phyloP scores from a whole-genome alignment of 768 basidiomycete species.

The Lanmaoa pseudosensibilis region DNA sequence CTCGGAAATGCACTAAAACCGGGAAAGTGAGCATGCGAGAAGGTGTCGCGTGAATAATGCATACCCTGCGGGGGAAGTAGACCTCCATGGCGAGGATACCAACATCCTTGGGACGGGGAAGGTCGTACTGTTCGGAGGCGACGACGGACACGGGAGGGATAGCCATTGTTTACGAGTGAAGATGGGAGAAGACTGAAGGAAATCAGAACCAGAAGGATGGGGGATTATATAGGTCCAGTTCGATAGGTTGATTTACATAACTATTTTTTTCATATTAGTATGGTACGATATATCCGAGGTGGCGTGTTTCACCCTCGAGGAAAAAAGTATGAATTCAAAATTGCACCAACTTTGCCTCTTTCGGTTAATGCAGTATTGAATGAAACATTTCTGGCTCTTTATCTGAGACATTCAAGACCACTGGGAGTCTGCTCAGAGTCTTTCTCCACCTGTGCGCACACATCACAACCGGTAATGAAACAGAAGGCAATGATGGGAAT shows the following conservation, averaged over 20 bases:
- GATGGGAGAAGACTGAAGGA: not conserved
- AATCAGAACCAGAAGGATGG: not conserved
- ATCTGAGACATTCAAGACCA: conserved; percentile 6
- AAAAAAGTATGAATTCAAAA: not conserved
- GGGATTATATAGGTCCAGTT: conserved; percentile 24
- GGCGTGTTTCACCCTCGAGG: conserved; percentile 30
- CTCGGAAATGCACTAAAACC: conserved; percentile 85
- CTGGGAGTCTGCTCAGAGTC: no score
- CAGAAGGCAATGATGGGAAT: not conserved
- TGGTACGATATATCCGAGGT: conserved; percentile 31
- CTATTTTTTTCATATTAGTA: conserved; percentile 15
- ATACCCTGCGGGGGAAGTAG: conserved; percentile 90
- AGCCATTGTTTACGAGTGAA: conserved; percentile 20
- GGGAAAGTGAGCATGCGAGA: conserved; percentile 5
- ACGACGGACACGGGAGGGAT: conserved; percentile 16
- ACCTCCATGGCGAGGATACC: conserved; percentile 92
- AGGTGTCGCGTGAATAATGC: conserved; percentile 32
- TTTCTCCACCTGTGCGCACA: no score
- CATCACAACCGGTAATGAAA: no score
- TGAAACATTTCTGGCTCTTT: not conserved
- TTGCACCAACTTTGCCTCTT: not conserved
- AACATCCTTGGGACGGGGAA: conserved; percentile 81
- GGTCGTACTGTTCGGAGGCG: conserved; percentile 13
- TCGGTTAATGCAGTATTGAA: not conserved
- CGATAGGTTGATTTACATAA: conserved; percentile 27